Percentiles rank a stretch among this genome's conserved stretches.
phyloP scores from a whole-genome alignment of 805 yeast species.

The Zygoascus ofunaensis region DNA sequence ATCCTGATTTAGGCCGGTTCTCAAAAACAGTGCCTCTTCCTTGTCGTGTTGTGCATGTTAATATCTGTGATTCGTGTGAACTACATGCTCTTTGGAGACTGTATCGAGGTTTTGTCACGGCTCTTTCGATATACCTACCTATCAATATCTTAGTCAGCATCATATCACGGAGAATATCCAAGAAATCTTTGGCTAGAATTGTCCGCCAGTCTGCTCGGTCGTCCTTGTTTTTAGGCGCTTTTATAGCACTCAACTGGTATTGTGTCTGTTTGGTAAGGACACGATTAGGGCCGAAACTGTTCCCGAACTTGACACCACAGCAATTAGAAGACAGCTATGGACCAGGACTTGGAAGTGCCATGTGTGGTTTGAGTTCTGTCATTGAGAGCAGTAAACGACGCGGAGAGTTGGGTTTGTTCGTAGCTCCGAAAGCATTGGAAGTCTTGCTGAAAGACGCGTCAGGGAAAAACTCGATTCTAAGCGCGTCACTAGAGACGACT shows the following conservation, averaged over 20 bases:
- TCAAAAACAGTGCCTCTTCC: slow-evolving; percentile 28
- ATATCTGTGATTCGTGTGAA: slow-evolving; percentile 34
- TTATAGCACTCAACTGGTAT: slow-evolving; percentile 39
- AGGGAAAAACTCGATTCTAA: slow-evolving; percentile 4
- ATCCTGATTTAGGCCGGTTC: slow-evolving; percentile 28
- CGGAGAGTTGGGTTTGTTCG: slow-evolving; percentile 41
- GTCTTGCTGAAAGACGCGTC: slow-evolving; percentile 8
- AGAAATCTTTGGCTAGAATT: slow-evolving; percentile 10
- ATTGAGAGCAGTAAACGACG: slow-evolving; percentile 35
- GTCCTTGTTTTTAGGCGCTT: slow-evolving; percentile 36
- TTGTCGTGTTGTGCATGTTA: slow-evolving; percentile 37
- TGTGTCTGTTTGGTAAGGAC: slow-evolving; percentile 38
- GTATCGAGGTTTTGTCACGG: slow-evolving; percentile 34
- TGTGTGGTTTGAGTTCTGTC: slow-evolving; percentile 36
- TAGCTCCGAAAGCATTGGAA: slow-evolving; percentile 28
- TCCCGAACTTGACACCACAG: slow-evolving; percentile 31
- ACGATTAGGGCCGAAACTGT: slow-evolving; percentile 32
- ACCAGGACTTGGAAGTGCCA: slow-evolving; percentile 34
- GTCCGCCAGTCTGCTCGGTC: slow-evolving; percentile 31
- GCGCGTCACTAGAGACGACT: slow-evolving; percentile 5
- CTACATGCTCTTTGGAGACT: slow-evolving; percentile 40
- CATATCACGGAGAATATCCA: slow-evolving; percentile 11
- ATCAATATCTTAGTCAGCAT: slow-evolving; percentile 31
- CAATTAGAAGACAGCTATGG: slow-evolving; percentile 34
- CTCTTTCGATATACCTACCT: slow-evolving; percentile 35